A percentile compares a stretch with the other conserved stretches of the same genome.
phyloP scores from a whole-genome alignment of 208 protist genomes.

The Leishmania aethiopica region DNA sequence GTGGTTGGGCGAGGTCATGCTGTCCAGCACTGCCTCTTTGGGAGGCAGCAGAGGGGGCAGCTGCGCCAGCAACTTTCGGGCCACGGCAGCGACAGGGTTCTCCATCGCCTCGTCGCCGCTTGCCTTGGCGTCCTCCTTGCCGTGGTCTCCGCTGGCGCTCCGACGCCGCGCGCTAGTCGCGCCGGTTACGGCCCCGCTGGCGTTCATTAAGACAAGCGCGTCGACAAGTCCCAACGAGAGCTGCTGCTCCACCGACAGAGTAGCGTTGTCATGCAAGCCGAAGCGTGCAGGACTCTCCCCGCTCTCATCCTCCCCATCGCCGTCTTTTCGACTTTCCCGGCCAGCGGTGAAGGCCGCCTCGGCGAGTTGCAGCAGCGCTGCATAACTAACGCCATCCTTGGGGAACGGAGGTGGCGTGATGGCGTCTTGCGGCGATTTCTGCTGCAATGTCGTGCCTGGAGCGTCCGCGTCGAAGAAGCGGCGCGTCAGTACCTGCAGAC shows the following conservation, averaged over 20 bases:
- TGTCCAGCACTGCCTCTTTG: constrained; percentile 46
- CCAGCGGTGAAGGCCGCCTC: constrained; percentile 53
- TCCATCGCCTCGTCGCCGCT: constrained; percentile 30
- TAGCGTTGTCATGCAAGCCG: constrained; percentile 95
- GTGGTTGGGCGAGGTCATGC: constrained; percentile 18
- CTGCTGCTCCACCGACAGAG: constrained; percentile 84
- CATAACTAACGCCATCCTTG: constrained; percentile 43
- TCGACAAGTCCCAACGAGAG: constrained; percentile 50
- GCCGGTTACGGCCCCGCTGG: constrained; percentile 27
- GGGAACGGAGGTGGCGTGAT: constrained; percentile 64
- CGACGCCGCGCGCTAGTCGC: constrained; percentile 2
- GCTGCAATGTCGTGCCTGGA: constrained; percentile 31
- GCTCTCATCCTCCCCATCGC: constrained; percentile 11
- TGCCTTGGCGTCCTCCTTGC: constrained; percentile 25
- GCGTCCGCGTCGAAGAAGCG: constrained; percentile 63
- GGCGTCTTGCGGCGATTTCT: constrained; percentile 31
- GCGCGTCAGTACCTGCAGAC: constrained; percentile 74
- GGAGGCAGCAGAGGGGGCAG: constrained; percentile 47
- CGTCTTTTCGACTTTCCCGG: constrained; percentile 31
- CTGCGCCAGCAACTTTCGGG: constrained; percentile 59
- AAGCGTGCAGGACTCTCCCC: constrained; percentile 87
- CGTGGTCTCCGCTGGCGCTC: constrained; percentile 27
- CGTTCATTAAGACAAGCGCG: constrained; percentile 54
- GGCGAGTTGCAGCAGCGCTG: constrained; percentile 60
- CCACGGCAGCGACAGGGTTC: constrained; percentile 52